Base-by-base conservation (phyloP, 306 rosid genomes). In the Lathyrus sativus region DNA sequence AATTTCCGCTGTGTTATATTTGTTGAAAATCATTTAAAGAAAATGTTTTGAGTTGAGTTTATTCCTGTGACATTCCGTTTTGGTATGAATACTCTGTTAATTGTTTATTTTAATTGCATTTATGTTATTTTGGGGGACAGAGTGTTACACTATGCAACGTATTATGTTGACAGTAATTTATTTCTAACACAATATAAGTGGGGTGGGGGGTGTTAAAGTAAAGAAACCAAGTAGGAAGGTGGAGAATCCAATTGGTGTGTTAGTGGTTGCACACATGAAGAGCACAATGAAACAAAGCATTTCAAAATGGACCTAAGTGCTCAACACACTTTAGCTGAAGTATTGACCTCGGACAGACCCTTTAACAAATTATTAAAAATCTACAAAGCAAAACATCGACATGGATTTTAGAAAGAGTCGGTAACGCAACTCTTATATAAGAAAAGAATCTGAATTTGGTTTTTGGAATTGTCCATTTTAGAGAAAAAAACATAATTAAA, bases 251-350 rank as follows among this genome's bases (percentile, higher is more conserved):
- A 62, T 54, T 67, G 61, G 56, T 9, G 61, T 37, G 57, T 42
- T 49, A 67, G 79, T 80, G 79, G 72, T 72, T 78, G 22, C 41
- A 64, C 80, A 72, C n/a, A 72, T 37, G 12, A 41, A 75, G 78
- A 77, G 89, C 87, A 84, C 77, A 75, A 79, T 45, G 77, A 77
- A 84, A 53, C 77, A 77, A 77, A 11, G 5, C 0, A 1, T 54
- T 41, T 46, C 14, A 43, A 57, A 82, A 78, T 82, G 76, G 76
- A 48, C 71, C 75, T 79, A 4, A 75, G 83, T 78, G 80, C 76
- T 66, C 66, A 39, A 43, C 63, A 78, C 37, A 14, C 66, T 62
- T 56, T 65, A 14, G 45, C 44, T 78, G 18, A 11, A 48, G 33
- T 15, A 35, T 67, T 62, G 79, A 63, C 72, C 74, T 68, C 5